Base-by-base conservation (phyloP, 2,329 filamentous ascomycete genomes). In the Talaromyces pinophilus region DNA sequence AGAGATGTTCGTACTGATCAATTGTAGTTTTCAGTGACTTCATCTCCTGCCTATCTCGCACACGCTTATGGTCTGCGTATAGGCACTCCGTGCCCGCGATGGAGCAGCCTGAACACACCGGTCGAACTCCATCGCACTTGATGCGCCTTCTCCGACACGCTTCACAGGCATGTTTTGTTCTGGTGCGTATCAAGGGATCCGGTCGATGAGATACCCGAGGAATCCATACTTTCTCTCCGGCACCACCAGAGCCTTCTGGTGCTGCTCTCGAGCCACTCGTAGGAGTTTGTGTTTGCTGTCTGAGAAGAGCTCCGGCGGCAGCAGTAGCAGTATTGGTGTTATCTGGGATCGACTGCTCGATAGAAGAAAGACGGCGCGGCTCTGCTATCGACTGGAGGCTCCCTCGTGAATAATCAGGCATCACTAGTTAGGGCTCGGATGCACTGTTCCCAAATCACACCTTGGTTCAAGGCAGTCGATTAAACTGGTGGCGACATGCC, bases 21-120 rank as follows among this genome's bases (percentile, higher is more conserved):
- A 64, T 28, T 30, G 52, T 46, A 4, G n/a, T 46, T 42, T 50
- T 64, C 28, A 78, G 40, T 3, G 67, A 60, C 1, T 69, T 72
- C 11, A 78, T 62, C 62, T 74, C 69, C 59, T 77, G 77, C 67
- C 76, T 74, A n/a, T 78, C 74, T 5, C 76, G 72, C 1, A 78
- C 72, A 3, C 76, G 72, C 64, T 78, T 78, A 4, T 76, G 73
- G 40, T 78, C 76, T 40, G 76, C 67, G 52, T 76, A 78, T 0
- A 60, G 40, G 33, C 76, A 78, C 13, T 40, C 57, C 7, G 71
- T 68, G 6, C 69, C 69, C 38, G 74, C 65, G 13, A 73, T 72
- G 2, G 66, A 30, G 52, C 76, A 78, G 42, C 75, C 73, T 4
- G 70, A 52, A 40, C 62, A 64, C 69, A 68, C 76, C 75, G 4